phyloP scores from a whole-genome alignment of 2,329 filamentous ascomycete species.

The Helotiales sp. region DNA sequence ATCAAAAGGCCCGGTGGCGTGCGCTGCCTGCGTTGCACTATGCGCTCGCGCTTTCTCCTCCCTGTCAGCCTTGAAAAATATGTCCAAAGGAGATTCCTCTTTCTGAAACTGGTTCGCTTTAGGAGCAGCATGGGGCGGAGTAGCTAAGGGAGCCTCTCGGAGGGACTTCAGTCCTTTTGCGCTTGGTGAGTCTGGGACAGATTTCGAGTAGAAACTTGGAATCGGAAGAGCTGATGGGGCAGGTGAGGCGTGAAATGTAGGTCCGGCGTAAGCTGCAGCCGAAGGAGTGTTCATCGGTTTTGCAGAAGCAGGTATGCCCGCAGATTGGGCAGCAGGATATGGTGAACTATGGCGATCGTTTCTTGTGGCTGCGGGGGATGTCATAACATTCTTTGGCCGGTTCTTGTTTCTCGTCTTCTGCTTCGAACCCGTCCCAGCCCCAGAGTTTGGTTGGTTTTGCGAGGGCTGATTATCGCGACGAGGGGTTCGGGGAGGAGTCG shows the following conservation, averaged over 20 bases:
- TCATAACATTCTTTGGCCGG: conserved; percentile 32
- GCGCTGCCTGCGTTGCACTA: conserved; percentile 50
- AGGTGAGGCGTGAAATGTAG: conserved; percentile 93
- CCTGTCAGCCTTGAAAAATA: conserved; percentile 86
- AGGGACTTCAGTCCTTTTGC: conserved; percentile 44
- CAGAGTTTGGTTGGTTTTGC: conserved; percentile 23
- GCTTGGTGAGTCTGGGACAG: conserved; percentile 64
- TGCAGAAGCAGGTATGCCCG: conserved; percentile 35
- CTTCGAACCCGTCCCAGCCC: conserved; percentile 31
- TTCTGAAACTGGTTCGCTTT: conserved; percentile 53
- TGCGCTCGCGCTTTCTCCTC: conserved; percentile 68
- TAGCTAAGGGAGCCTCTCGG: conserved; percentile 41
- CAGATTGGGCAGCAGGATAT: conserved; percentile 26
- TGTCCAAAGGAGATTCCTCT: conserved; percentile 77
- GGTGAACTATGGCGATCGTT: conserved; percentile 31
- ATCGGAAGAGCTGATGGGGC: conserved; percentile 88
- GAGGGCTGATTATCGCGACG: conserved; percentile 25
- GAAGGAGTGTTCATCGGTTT: conserved; percentile 45
- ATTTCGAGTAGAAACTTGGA: conserved; percentile 82
- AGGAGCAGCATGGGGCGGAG: conserved; percentile 46
- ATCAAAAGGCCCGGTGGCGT: conserved; percentile 48
- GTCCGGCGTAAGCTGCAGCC: conserved; percentile 69
- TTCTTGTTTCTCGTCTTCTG: conserved; percentile 34
- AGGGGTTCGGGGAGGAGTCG: conserved; percentile 37
- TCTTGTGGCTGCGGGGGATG: conserved; percentile 29